phyloP scores from a whole-genome alignment of 257 asterid species.

The Fraxinus cuspidata region DNA sequence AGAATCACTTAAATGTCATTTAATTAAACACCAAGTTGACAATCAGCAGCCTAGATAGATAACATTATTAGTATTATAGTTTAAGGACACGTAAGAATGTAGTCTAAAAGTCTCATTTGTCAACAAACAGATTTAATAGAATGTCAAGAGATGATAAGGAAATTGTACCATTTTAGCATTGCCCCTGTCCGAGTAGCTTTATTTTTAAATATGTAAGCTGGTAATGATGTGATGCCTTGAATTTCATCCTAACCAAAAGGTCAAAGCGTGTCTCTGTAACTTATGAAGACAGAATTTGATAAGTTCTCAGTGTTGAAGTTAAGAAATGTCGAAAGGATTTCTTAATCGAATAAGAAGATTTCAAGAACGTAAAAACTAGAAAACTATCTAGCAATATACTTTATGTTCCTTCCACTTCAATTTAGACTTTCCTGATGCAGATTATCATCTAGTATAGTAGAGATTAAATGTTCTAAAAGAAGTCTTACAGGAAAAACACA shows the following conservation, averaged over 20 bases:
- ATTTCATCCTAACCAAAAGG: background rate
- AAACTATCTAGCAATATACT: background rate
- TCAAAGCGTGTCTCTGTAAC: background rate
- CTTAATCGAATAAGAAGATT: background rate
- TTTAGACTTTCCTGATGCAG: background rate
- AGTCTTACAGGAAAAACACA: no score
- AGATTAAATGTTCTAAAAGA: no score
- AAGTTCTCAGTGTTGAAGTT: background rate
- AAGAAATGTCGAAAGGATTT: background rate
- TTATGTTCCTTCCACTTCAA: no score
- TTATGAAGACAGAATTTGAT: background rate
- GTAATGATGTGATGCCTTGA: conserved; percentile 1
- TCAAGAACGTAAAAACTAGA: background rate
- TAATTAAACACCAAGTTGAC: no score
- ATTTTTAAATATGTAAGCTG: background rate
- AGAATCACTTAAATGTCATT: no score
- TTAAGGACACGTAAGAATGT: background rate
- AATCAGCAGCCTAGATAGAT: no score
- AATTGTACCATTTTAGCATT: conserved; percentile 9
- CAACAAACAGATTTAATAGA: background rate
- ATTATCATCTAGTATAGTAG: no score
- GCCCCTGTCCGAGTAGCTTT: no score
- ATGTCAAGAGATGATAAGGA: conserved; percentile 2
- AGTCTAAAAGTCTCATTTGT: background rate
- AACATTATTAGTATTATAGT: background rate